Base-by-base conservation (phyloP, 768 basidiomycete species). In the Tulasnella sp. region DNA sequence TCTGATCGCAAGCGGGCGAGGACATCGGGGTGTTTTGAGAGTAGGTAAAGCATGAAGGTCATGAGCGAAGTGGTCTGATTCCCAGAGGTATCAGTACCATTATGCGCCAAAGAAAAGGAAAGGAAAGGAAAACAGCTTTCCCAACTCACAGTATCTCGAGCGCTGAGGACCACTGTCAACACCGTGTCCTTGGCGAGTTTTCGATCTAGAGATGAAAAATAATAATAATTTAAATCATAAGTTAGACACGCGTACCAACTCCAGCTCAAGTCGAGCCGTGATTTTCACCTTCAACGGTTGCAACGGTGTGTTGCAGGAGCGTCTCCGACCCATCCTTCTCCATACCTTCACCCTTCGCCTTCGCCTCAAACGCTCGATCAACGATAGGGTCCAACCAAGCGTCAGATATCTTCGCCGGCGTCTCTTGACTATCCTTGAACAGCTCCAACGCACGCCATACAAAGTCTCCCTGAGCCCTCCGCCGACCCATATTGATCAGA, bases 1-100 rank as follows among this genome's bases (percentile, higher is more conserved):
- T 41, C 65, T 54, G n/a, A 68, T 65, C 17, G 49, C 60, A 61
- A 58, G 24, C 42, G 61, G 12, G 19, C 21, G 15, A 50, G 11
- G 11, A 61, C 59, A 7, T 61, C 59, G 8, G 60, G 60, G 27
- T 61, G 60, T 8, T 21, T 17, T 19, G 59, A 62, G 12, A 62
- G 42, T 5, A 61, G 24, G 44, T 61, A 61, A 7, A 44, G 4
- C 12, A 31, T 27, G 43, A 61, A 61, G 27, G 60, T 60, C n/a
- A 61, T 25, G 12, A 61, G 60, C 12, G 22, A 15, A 4, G 60
- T 58, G 9, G 60, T 61, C 59, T 52, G 19, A n/a, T n/a, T n/a
- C n/a, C n/a, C n/a, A n/a, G n/a, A n/a, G n/a, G n/a, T n/a, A n/a
- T n/a, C n/a, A n/a, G n/a, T n/a, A n/a, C n/a, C n/a, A n/a, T n/a